These are phyloP conservation scores for Zasmidium angulare DNA, from an alignment of 2,329 filamentous ascomycete genomes.

Conservation along the genomic window DNA sequence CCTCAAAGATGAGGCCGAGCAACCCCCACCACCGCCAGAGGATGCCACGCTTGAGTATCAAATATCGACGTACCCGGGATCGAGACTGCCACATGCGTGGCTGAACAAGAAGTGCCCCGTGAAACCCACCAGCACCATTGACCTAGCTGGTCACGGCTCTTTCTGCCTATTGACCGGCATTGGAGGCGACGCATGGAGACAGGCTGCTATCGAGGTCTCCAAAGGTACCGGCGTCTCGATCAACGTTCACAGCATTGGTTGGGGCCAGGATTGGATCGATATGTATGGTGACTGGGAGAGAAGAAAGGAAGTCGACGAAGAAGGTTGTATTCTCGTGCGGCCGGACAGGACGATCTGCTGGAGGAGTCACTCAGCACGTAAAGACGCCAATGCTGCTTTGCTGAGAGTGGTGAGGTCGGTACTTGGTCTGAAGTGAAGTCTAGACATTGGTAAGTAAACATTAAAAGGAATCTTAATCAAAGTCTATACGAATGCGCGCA, in stretches of 20 bases:
- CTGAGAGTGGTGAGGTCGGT: slow-evolving; percentile 27
- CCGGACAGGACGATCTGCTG: slow-evolving; percentile 62
- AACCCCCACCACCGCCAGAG: slow-evolving; percentile 22
- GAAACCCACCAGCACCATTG: slow-evolving; percentile 55
- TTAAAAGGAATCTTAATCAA: no score
- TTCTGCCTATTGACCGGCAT: slow-evolving; percentile 50
- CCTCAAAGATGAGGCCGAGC: slow-evolving; percentile 28
- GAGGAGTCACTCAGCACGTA: slow-evolving; percentile 39
- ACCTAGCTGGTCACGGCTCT: slow-evolving; percentile 57
- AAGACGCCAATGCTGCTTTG: slow-evolving; percentile 25
- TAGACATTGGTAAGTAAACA: no score
- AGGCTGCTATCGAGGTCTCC: slow-evolving; percentile 45
- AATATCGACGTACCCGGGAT: slow-evolving; percentile 57
- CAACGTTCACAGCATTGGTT: slow-evolving; percentile 55
- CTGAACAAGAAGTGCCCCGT: slow-evolving; percentile 50
- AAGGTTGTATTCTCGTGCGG: slow-evolving; percentile 58
- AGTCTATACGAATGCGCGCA: no score
- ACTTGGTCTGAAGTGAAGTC: slow-evolving; percentile 14
- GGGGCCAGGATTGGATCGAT: slow-evolving; percentile 60
- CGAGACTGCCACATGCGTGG: slow-evolving; percentile 63
- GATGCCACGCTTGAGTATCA: slow-evolving; percentile 29
- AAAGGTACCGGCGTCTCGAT: slow-evolving; percentile 48
- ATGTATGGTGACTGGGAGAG: slow-evolving; percentile 61
- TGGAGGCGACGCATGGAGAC: slow-evolving; percentile 57
- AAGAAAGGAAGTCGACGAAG: slow-evolving; percentile 55